A percentile compares a stretch with the other conserved stretches of the same genome.
Conservation (phyloP, 495 filamentous ascomycete species). For the Darksidea phi region DNA sequence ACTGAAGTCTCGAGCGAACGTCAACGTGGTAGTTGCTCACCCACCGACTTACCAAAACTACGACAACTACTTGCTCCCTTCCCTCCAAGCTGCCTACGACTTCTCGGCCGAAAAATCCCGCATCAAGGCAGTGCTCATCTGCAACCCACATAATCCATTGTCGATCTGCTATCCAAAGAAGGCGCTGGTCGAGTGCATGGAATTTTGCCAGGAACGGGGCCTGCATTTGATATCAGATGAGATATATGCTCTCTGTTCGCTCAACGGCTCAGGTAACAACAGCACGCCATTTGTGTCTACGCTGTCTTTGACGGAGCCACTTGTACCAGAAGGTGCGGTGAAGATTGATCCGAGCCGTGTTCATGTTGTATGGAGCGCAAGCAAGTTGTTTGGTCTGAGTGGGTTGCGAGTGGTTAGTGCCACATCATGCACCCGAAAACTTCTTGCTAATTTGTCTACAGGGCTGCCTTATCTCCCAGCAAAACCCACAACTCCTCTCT, state of each 20-base stretch:
- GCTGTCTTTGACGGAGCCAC: slow-evolving; percentile 28
- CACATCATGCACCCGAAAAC: no score
- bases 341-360: slow-evolving; percentile 32
- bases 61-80: slow-evolving; percentile 27
- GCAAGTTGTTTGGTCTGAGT: slow-evolving; percentile 26
- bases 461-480: slow-evolving; percentile 32
- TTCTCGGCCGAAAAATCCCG: slow-evolving; percentile 20
- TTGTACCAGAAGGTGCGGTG: slow-evolving; percentile 16
- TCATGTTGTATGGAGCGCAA: slow-evolving; percentile 32
- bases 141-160: slow-evolving; percentile 63
- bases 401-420: slow-evolving; percentile 25
- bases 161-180: slow-evolving; percentile 56
- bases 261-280: background rate
- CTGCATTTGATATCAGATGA: slow-evolving; percentile 65
- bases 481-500: slow-evolving; percentile 21
- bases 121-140: slow-evolving; percentile 55
- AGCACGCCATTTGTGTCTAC: slow-evolving; percentile 24
- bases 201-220: slow-evolving; percentile 54
- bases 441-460: background rate
- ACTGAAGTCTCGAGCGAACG: slow-evolving; percentile 17
- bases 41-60: slow-evolving; percentile 29
- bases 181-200: slow-evolving; percentile 49
- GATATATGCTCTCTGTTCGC: slow-evolving; percentile 51
- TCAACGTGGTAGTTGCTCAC: slow-evolving; percentile 27
- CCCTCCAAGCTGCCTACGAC: slow-evolving; percentile 27